Base-by-base conservation (phyloP, 2,329 filamentous ascomycete species). In the Botrytis tulipae region DNA sequence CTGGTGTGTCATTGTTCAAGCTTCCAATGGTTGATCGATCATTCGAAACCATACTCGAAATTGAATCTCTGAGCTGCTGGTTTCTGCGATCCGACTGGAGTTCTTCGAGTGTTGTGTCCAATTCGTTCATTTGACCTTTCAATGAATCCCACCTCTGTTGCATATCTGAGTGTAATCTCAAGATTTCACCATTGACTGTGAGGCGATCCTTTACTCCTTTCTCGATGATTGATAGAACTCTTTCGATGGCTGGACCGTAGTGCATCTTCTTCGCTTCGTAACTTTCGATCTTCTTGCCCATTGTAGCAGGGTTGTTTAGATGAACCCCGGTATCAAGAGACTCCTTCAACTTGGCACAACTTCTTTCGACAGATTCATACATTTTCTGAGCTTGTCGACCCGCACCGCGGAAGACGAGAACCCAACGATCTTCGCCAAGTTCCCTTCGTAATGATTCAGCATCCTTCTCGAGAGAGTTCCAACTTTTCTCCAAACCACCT, bases 191-290 rank as follows among this genome's bases (percentile, higher is more conserved):
- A 80, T 99, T 98, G 72, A 98, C 94, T 0, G 96, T 98, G 68
- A 98, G 86, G n/a, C 96, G 90, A 80, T 98, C 94, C 80, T 93
- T 93, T 79, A 98, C 92, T n/a, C 96, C 96, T 80, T 94, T 95
- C 78, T 98, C 94, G 69, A 98, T 98, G 80, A 98, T 97, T 57
- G 92, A 91, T 29, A 98, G 84, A 12, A 99, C 94, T 60, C 95
- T 89, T 81, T 96, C 93, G 80, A 99, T 97, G 2, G 96, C 95
- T 16, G 95, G 93, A 1, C 94, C 92, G 80, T 98, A 99, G 81
- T 98, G 95, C 74, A 90, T 90, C 82, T 95, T 97, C 86, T 98
- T 99, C 61, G 93, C 93, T 81, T 98, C 95, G 82, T 97, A 99
- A 78, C 88, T 97, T 82, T 97, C 94, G 60, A 97, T 90, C 82